Base-by-base conservation (phyloP, 2,329 filamentous ascomycete species). In the Aspergillus unguis region DNA sequence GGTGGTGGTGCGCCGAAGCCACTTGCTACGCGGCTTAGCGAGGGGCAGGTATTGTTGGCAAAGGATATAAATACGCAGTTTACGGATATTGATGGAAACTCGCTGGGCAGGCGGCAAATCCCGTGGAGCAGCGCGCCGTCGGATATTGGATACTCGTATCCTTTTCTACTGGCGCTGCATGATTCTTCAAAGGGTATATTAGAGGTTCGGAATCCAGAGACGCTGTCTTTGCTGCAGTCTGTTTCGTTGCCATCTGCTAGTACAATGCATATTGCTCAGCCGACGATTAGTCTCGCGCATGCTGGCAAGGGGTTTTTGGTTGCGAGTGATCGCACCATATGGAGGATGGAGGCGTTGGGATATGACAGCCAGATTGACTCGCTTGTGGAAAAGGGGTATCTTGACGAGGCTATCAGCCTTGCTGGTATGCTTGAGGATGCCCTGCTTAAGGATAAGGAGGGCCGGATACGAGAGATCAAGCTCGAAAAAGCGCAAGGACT, bases 21-120 rank as follows among this genome's bases (percentile, higher is more conserved):
- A 5, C 79, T 99, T 62, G 90, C 90, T 5, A 86, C 92, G 5
- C 87, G 87, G 61, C 79, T 99, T 9, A 83, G 84, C 2, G 88
- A 95, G 58, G 88, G 89, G 4, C 84, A 96, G 72, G 83, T 97
- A 68, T 75, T 99, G 53, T 79, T 99, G n/a, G 90, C 92, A n/a
- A 96, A 95, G 70, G 94, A 99, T 62, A 90, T 96, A 64, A 95
- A 96, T 69, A 95, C 92, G 1, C 76, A 96, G 48, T 99, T 99
- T 68, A 88, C 96, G 59, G 87, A 94, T 53, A 83, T 87, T 8
- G 81, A 90, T 29, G 94, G 92, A 4, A 92, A 90, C 60, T 81
- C 91, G 0, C 69, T 95, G 32, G 87, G 92, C 41, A 90, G 89
- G 71, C 81, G 87, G 50, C 92, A 97, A 68, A 85, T 99, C n/a